Evolutionary conservation across 83 land plant genomes (phyloP), one percentile per base, ranked within the genome.

Genomic region (Picea abies): DNA sequence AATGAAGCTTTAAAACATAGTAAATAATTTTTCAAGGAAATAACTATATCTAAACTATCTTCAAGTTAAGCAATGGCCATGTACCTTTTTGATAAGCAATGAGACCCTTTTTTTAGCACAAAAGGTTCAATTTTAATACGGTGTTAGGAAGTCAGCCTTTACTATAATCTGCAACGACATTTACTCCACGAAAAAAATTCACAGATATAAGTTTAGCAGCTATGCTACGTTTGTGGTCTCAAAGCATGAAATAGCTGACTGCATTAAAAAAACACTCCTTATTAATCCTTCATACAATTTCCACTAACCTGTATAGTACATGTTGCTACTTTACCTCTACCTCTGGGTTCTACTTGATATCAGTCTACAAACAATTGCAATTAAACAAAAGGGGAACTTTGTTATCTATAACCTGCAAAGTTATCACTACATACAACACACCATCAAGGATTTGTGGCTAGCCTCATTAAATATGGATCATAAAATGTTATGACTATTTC

Each of bases 81-180:
- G 76, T 73, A 73, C 77, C 77, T 73, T 73, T 72, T 44, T 10
- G 56, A 73, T n/a, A 73, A 20, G 60, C 77, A 73, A 70, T 73
- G 56, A 10, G 56, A 44, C 26, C 77, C 56, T 73, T 73, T 41
- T 56, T 41, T 44, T 20, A 41, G 56, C 22, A 73, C 16, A 44
- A 73, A 44, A 73, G 77, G 77, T 73, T 73, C 77, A 73, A 73
- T 7, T 41, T 44, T 73, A 56, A 56, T 73, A 41, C 77, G 15
- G 26, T 73, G 56, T 73, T 73, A 73, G 77, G 29, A 73, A 73
- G 77, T 73, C 58, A 73, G 26, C 77, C 77, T 73, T 47, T 75
- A 75, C 58, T 75, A 41, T 75, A 10, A 75, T 75, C 60, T 75
- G 60, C 78, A 75, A n/a, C 49, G 60, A 75, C 39, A 75, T 47